Evolutionary conservation across 768 basidiomycete genomes (phyloP).

Genomic region (Tricholoma matsutake): DNA sequence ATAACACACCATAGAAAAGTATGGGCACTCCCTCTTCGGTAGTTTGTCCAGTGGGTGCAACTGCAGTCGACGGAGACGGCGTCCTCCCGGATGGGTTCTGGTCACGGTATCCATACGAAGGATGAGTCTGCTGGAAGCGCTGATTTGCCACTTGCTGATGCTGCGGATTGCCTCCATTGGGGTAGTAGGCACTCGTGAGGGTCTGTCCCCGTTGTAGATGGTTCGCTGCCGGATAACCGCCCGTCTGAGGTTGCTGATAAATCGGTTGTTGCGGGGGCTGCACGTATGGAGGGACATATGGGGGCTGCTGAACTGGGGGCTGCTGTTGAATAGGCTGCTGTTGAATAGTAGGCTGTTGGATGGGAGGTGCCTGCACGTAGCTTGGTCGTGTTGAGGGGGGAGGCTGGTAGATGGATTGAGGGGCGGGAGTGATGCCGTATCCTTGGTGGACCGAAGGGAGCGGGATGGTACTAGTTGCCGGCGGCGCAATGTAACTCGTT

Average conservation of each 20-base stretch:
- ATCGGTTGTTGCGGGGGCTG: conserved; percentile 20
- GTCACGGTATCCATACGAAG: conserved; percentile 35
- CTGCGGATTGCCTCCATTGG: conserved; percentile 18
- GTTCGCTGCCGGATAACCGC: conserved; percentile 19
- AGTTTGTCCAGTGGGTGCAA: conserved; percentile 66
- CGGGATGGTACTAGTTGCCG: conserved; percentile 19
- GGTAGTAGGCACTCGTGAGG: conserved; percentile 9
- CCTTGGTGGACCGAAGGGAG: conserved; percentile 34
- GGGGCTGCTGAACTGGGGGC: conserved; percentile 14
- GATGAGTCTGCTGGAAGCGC: conserved; percentile 30
- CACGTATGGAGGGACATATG: conserved; percentile 16
- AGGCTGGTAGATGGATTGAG: conserved; percentile 37
- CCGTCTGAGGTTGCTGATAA: conserved; percentile 19
- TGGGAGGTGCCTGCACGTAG: conserved; percentile 28
- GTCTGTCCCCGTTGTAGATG: conserved; percentile 27
- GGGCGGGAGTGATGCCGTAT: conserved; percentile 37
- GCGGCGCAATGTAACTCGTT: conserved; percentile 31
- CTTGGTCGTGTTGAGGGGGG: conserved; percentile 32
- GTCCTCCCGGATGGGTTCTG: conserved; percentile 46
- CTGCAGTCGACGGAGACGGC: conserved; percentile 43
- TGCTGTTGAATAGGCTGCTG: neutral
- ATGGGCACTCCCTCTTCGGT: conserved; percentile 82
- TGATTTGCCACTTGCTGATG: conserved; percentile 19
- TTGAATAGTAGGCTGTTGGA: conserved; percentile 13
- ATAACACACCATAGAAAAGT: conserved; percentile 78